Evolutionary conservation across 2,329 filamentous ascomycete species (phyloP), one percentile per base, ranked within the genome.

Genomic region (Metarhizium robertsii): DNA sequence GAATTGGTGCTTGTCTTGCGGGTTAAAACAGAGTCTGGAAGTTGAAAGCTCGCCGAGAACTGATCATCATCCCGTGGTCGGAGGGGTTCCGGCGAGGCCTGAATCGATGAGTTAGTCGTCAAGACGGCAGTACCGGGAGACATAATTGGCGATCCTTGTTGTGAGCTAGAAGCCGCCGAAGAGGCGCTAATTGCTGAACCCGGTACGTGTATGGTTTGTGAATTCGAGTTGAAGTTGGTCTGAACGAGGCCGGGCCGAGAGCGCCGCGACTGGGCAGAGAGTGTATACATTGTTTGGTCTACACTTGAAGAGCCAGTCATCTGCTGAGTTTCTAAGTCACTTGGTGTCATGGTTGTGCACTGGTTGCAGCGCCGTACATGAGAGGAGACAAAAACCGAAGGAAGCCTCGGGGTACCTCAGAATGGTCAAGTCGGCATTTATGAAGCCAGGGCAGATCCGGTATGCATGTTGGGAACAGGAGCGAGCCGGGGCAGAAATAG

Each of bases 21-120:
- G 54, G 78, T 74, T 59, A 89, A 72, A 49, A 87, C 75, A n/a
- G 88, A 78, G 61, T 92, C 89, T 38, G 88, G 87, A 48, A 94
- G 79, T 64, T 87, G 81, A 59, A 92, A 81, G 54, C 79, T 80
- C 30, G 76, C 66, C 36, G 73, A 71, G 53, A 75, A 75, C 38
- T 76, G 71, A 53, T 83, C 81, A 54, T 78, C 71, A 47, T 81
- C 79, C 59, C 77, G 75, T 40, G 78, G 79, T 18, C 78, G 76
- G 53, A 79, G 74, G 50, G 78, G 76, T 61, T 90, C 86, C 5
- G 87, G 86, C 0, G 87, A 88, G 2, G 78, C 77, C 64, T 87
- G 83, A 55, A 86, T 71, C 10, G 85, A 88, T 66, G 80, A 83
- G 68, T 78, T 81, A 54, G 77, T 80, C 55, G 79, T 81, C 60